These are phyloP conservation scores for Cucumis melo DNA, from an alignment of 306 rosid genomes.

Conservation along the genomic window DNA sequence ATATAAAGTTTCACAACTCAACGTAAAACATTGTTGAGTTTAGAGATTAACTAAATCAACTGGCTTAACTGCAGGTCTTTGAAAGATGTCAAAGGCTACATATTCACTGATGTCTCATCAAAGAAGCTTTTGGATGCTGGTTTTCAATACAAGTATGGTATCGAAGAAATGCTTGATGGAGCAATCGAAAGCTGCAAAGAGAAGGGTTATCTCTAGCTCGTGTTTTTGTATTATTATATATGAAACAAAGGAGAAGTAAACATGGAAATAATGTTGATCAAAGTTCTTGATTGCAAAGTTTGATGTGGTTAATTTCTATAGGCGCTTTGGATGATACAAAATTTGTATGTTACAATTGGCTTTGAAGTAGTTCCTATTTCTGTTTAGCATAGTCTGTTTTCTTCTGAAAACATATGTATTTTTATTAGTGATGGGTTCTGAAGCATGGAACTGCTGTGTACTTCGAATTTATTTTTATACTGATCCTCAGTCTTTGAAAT, in stretches of 20 bases:
- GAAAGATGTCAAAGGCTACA: conserved; percentile 8
- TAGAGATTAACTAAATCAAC: not conserved
- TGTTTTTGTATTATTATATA: not conserved
- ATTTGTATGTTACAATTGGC: not conserved
- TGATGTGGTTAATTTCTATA: not conserved
- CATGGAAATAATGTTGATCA: not conserved
- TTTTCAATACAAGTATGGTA: conserved; percentile 27
- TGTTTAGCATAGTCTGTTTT: not conserved
- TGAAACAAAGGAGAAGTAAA: not conserved
- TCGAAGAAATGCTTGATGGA: conserved; percentile 28
- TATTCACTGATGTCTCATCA: conserved; percentile 15
- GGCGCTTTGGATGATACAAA: not conserved
- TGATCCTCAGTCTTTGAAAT: not conserved
- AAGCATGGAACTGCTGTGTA: not conserved
- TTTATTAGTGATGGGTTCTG: not conserved
- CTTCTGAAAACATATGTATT: not conserved
- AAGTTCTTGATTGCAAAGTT: not conserved
- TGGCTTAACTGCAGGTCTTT: conserved; percentile 15
- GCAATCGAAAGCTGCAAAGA: conserved; percentile 34
- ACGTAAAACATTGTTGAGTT: not conserved
- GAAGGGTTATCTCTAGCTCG: conserved; percentile 20
- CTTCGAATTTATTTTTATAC: not conserved
- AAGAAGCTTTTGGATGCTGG: conserved; percentile 42
- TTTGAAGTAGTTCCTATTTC: no score
- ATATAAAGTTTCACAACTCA: not conserved